A percentile compares a stretch with the other conserved stretches of the same genome.
Conservation (phyloP, 768 basidiomycete genomes). For the Phylloporus arenicola region DNA sequence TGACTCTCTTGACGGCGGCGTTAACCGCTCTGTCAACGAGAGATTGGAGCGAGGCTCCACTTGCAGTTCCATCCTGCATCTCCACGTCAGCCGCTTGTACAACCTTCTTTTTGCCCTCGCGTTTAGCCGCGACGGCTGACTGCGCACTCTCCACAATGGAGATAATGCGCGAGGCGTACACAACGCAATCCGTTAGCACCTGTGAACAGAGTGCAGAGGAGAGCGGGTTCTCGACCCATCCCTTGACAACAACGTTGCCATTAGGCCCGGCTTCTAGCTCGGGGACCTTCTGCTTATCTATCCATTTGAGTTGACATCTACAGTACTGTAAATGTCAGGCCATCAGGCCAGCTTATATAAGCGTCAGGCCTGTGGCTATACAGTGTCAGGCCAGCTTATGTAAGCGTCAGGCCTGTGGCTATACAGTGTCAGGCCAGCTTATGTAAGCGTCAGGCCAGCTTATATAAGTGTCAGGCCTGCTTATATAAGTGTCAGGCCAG, state of each 20-base stretch:
- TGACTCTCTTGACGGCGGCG: background rate
- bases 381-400: no score
- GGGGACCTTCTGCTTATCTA: background rate
- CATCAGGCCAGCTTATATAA: no score
- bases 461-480: no score
- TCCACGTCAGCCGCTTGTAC: background rate
- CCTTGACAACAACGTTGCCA: background rate
- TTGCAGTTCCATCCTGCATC: background rate
- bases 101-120: background rate
- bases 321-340: no score
- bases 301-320: no score
- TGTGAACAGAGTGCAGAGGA: background rate
- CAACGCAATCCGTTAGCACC: background rate
- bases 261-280: background rate
- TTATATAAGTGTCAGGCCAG: no score
- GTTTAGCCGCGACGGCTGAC: accelerated
- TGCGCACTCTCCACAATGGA: background rate
- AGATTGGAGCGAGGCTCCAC: background rate
- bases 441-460: no score
- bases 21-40: background rate
- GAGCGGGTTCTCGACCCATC: background rate
- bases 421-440: no score
- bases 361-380: no score
- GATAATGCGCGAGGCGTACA: background rate
- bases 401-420: no score